Conservation (phyloP, 2,329 filamentous ascomycete genomes). For the Phaeosphaeriaceae sp. region DNA sequence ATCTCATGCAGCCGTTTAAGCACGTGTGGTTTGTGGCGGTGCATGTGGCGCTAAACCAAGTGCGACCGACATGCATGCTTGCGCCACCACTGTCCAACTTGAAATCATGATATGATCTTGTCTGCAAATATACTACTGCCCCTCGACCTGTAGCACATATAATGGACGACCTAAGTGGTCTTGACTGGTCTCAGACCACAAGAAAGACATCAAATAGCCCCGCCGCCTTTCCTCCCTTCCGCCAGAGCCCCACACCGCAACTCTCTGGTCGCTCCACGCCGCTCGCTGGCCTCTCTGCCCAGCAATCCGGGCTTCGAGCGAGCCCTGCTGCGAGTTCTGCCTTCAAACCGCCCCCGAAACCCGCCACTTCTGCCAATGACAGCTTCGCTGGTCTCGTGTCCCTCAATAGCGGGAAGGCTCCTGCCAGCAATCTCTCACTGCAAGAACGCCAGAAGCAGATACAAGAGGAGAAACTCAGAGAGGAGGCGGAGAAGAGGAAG, state of each 20-base stretch:
- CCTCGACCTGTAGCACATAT: conserved; percentile 3
- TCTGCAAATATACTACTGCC: conserved; percentile 9
- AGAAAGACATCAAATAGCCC: conserved; percentile 36
- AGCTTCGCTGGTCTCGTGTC: conserved; percentile 80
- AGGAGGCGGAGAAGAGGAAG: conserved; percentile 75
- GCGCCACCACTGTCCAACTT: conserved; percentile 4
- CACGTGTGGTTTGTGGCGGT: neutral
- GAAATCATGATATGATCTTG: conserved; percentile 31
- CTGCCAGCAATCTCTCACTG: conserved; percentile 71
- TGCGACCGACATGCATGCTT: conserved; percentile 5
- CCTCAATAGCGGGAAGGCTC: conserved; percentile 63
- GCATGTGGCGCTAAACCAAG: neutral
- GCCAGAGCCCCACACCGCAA: conserved; percentile 47
- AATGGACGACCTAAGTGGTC: conserved; percentile 59
- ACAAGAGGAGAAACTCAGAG: conserved; percentile 77
- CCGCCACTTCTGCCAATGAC: conserved; percentile 62
- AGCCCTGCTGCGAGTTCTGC: conserved; percentile 45
- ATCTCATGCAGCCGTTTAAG: too few species aligned
- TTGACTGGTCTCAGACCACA: conserved; percentile 54
- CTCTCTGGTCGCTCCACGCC: conserved; percentile 50
- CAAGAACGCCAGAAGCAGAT: conserved; percentile 71
- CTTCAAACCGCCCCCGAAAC: conserved; percentile 59
- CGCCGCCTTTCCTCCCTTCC: conserved; percentile 43
- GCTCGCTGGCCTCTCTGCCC: conserved; percentile 44
- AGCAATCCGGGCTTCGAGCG: conserved; percentile 49